These are phyloP conservation scores for Mariannaea elegans DNA, from an alignment of 2,329 filamentous ascomycete genomes.

Conservation along the genomic window DNA sequence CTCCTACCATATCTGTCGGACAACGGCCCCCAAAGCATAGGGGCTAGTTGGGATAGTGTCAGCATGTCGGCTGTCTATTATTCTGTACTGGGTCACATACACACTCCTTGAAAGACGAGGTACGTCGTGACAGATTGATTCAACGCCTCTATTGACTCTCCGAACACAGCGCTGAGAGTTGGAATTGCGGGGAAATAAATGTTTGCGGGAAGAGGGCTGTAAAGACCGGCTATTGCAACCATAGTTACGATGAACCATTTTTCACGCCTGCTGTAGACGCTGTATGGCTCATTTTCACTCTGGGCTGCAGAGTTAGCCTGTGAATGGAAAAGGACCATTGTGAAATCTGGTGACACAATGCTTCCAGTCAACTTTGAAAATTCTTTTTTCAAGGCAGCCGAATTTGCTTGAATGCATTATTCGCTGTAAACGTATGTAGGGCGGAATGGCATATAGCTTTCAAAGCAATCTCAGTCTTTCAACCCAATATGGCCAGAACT, in stretches of 20 bases:
- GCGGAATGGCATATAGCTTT: too few relatives aligned
- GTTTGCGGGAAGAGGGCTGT: constrained; percentile 45
- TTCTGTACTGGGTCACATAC: neutral
- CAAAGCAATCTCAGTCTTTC: too few relatives aligned
- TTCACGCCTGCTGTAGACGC: constrained; percentile 19
- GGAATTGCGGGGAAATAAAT: constrained; percentile 48
- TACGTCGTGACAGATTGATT: constrained; percentile 46
- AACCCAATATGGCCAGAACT: too few relatives aligned
- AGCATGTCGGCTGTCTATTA: neutral
- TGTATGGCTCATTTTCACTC: constrained; percentile 11
- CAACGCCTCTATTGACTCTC: constrained; percentile 40
- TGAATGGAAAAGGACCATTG: neutral
- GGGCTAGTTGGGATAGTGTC: constrained; percentile 23
- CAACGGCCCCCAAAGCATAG: constrained; percentile 47
- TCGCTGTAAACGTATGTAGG: too few relatives aligned
- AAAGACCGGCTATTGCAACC: constrained; percentile 22
- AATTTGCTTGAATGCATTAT: too few relatives aligned
- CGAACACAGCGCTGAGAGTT: constrained; percentile 39
- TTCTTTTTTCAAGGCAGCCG: too few relatives aligned
- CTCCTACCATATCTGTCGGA: constrained; percentile 46
- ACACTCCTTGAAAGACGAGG: constrained; percentile 43
- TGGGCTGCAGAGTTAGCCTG: neutral
- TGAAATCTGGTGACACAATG: neutral
- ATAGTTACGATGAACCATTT: constrained; percentile 27
- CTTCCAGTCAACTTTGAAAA: too few relatives aligned